Percentiles rank a stretch among this genome's conserved stretches.
phyloP scores from a whole-genome alignment of 768 basidiomycete species.

The Pleurotus platypus region DNA sequence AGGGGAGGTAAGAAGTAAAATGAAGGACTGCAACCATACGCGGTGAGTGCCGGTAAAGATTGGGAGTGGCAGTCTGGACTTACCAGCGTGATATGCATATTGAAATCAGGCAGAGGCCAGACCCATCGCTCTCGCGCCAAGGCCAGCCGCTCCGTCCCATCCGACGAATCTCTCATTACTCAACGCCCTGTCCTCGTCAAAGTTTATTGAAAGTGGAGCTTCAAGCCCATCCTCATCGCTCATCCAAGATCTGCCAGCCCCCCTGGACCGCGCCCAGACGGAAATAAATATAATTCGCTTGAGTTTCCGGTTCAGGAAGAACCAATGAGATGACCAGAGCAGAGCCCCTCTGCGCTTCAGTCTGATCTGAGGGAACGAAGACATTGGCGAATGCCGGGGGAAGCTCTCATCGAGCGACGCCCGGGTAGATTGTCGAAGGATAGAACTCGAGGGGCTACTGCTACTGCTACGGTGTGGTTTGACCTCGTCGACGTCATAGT shows the following conservation, averaged over 20 bases:
- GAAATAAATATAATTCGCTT: slow-evolving; percentile 92
- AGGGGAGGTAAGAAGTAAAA: too few species aligned
- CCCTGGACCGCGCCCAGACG: slow-evolving; percentile 81
- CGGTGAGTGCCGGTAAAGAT: background rate
- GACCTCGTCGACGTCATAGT: slow-evolving; percentile 69
- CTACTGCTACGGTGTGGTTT: slow-evolving; percentile 32
- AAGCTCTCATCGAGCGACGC: slow-evolving; percentile 33
- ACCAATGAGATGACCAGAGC: slow-evolving; percentile 96
- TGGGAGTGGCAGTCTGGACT: too few species aligned
- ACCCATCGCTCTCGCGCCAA: slow-evolving; percentile 81
- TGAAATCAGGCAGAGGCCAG: slow-evolving; percentile 23
- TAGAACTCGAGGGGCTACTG: slow-evolving; percentile 20
- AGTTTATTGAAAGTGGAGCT: slow-evolving; percentile 11
- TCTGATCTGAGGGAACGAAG: slow-evolving; percentile 40
- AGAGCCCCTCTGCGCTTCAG: slow-evolving; percentile 71
- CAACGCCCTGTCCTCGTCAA: slow-evolving; percentile 27
- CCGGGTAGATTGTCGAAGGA: slow-evolving; percentile 27
- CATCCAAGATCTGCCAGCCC: slow-evolving; percentile 48
- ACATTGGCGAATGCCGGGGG: slow-evolving; percentile 31
- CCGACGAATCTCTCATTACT: slow-evolving; percentile 65
- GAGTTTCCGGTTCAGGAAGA: slow-evolving; percentile 90
- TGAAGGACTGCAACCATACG: background rate
- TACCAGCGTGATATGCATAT: too few species aligned
- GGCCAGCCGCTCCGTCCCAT: slow-evolving; percentile 76
- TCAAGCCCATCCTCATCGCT: slow-evolving; percentile 44